phyloP scores from a whole-genome alignment of 331 rosid species.

The Prunus yedoensis region DNA sequence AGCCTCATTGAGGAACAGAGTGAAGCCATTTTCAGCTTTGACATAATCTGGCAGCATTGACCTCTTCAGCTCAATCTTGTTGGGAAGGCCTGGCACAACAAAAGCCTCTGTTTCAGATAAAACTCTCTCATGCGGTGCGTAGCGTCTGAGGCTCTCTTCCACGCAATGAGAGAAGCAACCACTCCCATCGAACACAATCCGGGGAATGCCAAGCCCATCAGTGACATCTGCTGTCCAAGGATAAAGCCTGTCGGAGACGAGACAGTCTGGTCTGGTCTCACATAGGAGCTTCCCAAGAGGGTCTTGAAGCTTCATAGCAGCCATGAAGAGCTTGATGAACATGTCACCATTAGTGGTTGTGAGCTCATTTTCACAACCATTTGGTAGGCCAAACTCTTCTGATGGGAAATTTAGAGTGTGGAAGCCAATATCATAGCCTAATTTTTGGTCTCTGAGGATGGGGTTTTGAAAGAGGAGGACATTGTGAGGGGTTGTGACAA shows the following conservation, averaged over 20 bases:
- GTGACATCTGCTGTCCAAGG: slow-evolving; percentile 46
- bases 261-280: slow-evolving; percentile 37
- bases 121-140: slow-evolving; percentile 27
- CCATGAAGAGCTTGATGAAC: slow-evolving; percentile 35
- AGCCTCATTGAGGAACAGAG: slow-evolving; percentile 21
- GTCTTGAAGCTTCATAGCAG: slow-evolving; percentile 42
- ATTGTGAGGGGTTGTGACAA: slow-evolving; percentile 41
- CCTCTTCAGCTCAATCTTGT: slow-evolving; percentile 22
- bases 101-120: slow-evolving; percentile 31
- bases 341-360: slow-evolving; percentile 29
- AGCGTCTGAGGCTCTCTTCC: slow-evolving; percentile 17
- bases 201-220: slow-evolving; percentile 29
- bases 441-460: slow-evolving; percentile 42
- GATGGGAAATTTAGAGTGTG: slow-evolving; percentile 27
- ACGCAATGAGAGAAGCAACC: slow-evolving; percentile 57
- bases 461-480: slow-evolving; percentile 35
- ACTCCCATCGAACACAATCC: slow-evolving; percentile 45
- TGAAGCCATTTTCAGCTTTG: slow-evolving; percentile 10
- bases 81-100: slow-evolving; percentile 19
- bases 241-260: slow-evolving; percentile 52
- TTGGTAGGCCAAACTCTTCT: slow-evolving; percentile 23
- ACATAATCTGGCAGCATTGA: slow-evolving; percentile 28
- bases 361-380: slow-evolving; percentile 28
- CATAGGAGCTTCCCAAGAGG: slow-evolving; percentile 41
- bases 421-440: slow-evolving; percentile 32